phyloP scores from a whole-genome alignment of 208 protist species.

The Vickermania spadyakhi region DNA sequence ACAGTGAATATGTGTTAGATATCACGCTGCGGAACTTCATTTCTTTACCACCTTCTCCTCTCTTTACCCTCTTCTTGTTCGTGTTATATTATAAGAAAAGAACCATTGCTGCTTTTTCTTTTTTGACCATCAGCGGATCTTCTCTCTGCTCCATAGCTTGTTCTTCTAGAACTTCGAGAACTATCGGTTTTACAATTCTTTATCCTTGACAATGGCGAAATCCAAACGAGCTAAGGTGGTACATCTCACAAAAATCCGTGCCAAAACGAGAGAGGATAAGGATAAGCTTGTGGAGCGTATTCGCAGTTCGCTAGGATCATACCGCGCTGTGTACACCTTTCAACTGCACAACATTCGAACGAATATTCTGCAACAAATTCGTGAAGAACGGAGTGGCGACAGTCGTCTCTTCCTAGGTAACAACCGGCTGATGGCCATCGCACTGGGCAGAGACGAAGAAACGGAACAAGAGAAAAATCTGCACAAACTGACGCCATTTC shows the following conservation, averaged over 20 bases:
- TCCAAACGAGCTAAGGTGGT: constrained; percentile 81
- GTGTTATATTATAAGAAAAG: too few relatives aligned
- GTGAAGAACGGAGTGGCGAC: constrained; percentile 72
- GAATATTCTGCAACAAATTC: constrained; percentile 87
- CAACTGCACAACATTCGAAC: constrained; percentile 81
- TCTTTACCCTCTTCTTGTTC: too few relatives aligned
- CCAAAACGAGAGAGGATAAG: constrained; percentile 88
- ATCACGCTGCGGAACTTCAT: too few relatives aligned
- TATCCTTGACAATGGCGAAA: constrained; percentile 74
- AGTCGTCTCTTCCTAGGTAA: constrained; percentile 91
- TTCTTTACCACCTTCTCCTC: too few relatives aligned
- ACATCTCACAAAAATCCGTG: constrained; percentile 82
- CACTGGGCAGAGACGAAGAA: constrained; percentile 78
- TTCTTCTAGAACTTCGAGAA: too few relatives aligned
- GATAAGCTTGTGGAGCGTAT: constrained; percentile 87
- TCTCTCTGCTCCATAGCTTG: too few relatives aligned
- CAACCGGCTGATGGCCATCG: constrained; percentile 93
- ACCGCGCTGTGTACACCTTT: constrained; percentile 81
- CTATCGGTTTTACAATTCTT: too few relatives aligned
- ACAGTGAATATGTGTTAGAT: too few relatives aligned
- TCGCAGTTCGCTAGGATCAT: constrained; percentile 73
- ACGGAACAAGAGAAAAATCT: constrained; percentile 70
- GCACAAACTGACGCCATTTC: constrained; percentile 81
- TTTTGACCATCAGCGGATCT: too few relatives aligned
- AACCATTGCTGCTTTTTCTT: too few relatives aligned